Percentiles rank a stretch among this genome's conserved stretches.
phyloP scores from a whole-genome alignment of 108 stramenopile species.

The Mayamaea pseudoterrestris region DNA sequence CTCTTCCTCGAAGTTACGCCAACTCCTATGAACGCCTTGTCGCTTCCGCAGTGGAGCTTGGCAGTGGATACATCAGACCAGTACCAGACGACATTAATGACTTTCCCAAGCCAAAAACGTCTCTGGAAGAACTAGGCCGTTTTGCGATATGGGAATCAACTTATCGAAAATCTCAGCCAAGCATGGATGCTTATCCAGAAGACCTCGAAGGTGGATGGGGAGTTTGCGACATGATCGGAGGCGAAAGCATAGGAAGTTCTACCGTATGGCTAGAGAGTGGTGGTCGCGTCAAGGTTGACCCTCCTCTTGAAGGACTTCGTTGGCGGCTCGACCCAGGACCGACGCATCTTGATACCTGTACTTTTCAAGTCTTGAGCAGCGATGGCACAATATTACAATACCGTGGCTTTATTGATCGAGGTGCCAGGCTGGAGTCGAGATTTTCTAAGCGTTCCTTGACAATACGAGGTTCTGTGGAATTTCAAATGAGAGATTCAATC shows the following conservation, averaged over 20 bases:
- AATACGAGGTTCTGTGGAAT: conserved; percentile 62
- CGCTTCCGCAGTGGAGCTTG: conserved; percentile 53
- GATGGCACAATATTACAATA: conserved; percentile 74
- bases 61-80: conserved; percentile 73
- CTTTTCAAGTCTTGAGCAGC: conserved; percentile 67
- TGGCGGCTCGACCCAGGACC: conserved; percentile 84
- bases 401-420: conserved; percentile 78
- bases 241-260: conserved; percentile 59
- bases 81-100: conserved; percentile 15
- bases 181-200: conserved; percentile 40
- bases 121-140: conserved; percentile 61
- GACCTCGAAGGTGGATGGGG: conserved; percentile 72
- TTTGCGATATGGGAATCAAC: conserved; percentile 74
- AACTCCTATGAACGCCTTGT: conserved; percentile 70
- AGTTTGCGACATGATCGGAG: conserved; percentile 68
- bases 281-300: conserved; percentile 49
- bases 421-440: conserved; percentile 69
- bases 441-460: conserved; percentile 62
- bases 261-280: conserved; percentile 40
- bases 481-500: conserved; percentile 79
- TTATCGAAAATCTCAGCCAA: conserved; percentile 27
- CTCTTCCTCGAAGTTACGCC: conserved; percentile 43
- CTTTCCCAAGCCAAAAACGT: conserved; percentile 55
- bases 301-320: conserved; percentile 63
- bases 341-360: conserved; percentile 85